phyloP scores from a whole-genome alignment of 768 basidiomycete species.

The Rhodotorula taiwanensis region DNA sequence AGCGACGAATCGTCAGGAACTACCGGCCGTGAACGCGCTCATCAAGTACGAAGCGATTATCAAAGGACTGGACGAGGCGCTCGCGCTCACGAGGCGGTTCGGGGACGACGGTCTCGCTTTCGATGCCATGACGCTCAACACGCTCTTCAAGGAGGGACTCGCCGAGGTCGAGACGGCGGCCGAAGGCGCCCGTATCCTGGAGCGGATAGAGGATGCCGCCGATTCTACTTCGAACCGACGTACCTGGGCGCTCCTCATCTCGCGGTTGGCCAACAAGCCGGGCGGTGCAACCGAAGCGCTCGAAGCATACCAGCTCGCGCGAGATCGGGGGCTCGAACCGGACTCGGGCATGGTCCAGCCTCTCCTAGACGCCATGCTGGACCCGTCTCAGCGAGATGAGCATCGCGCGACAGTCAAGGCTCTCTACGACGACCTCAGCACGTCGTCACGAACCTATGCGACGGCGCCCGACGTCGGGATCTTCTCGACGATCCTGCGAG shows the following conservation, averaged over 20 bases:
- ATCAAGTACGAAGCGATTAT: constrained; percentile 17
- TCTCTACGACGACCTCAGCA: constrained; percentile 35
- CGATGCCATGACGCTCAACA: constrained; percentile 15
- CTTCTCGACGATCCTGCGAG: constrained; percentile 29
- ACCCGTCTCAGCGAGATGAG: background rate
- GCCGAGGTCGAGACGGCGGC: background rate
- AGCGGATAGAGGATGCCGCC: constrained; percentile 13
- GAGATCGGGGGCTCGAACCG: constrained; percentile 27
- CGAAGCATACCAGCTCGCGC: constrained; percentile 22
- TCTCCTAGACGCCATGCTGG: constrained; percentile 18
- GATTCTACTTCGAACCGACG: constrained; percentile 3
- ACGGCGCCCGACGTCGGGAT: constrained; percentile 20
- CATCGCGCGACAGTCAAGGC: constrained; percentile 10
- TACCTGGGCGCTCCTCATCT: constrained; percentile 17
- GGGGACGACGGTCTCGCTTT: constrained; percentile 1
- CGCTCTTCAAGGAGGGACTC: constrained; percentile 12
- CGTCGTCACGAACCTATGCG: background rate
- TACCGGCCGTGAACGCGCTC: constrained; percentile 25
- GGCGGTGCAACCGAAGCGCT: constrained; percentile 18
- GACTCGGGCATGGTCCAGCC: constrained; percentile 37
- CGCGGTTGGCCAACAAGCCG: background rate
- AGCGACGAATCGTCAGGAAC: background rate
- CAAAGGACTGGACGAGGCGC: constrained; percentile 1
- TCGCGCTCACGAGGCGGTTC: background rate
- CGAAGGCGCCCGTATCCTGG: constrained; percentile 15